Percentiles rank a stretch among this genome's conserved stretches.
phyloP scores from a whole-genome alignment of 208 protist species.

The Zelonia costaricensis region DNA sequence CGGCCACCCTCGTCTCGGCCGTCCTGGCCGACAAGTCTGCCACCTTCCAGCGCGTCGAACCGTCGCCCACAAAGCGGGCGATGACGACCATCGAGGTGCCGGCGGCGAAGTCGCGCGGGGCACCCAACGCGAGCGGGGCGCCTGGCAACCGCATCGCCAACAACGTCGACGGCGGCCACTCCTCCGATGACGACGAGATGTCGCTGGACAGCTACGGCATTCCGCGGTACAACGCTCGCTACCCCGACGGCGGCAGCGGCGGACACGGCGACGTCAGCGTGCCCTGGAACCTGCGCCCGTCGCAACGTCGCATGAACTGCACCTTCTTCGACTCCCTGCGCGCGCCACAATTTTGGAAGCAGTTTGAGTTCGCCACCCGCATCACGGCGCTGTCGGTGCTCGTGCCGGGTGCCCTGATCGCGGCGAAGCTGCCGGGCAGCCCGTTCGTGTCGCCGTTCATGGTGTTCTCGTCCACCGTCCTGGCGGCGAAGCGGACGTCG shows the following conservation, averaged over 20 bases:
- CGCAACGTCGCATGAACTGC: conserved; percentile 23
- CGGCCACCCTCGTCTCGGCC: background rate
- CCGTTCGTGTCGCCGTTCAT: conserved; percentile 75
- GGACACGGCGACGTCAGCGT: conserved; percentile 44
- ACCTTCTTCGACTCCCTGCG: conserved; percentile 69
- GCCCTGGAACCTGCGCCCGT: conserved; percentile 68
- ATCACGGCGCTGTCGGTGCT: conserved; percentile 70
- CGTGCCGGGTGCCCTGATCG: conserved; percentile 64
- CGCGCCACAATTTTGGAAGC: conserved; percentile 71
- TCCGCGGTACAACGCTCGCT: conserved; percentile 51
- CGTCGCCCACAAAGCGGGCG: background rate
- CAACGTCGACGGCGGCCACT: background rate
- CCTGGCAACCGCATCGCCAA: conserved; percentile 12
- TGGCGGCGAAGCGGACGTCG: conserved; percentile 66
- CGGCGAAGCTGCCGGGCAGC: conserved; percentile 36
- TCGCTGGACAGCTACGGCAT: conserved; percentile 74
- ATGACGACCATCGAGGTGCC: conserved; percentile 11
- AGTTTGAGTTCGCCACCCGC: conserved; percentile 76
- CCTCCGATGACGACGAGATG: conserved; percentile 30
- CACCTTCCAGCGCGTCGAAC: background rate
- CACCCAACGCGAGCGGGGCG: background rate
- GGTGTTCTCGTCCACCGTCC: conserved; percentile 58
- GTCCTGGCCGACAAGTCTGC: background rate
- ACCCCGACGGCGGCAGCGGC: conserved; percentile 26
- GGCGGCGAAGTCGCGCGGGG: conserved; percentile 1